A percentile compares a stretch with the other conserved stretches of the same genome.
phyloP scores from a whole-genome alignment of 2,329 filamentous ascomycete species.

The Emmonsia crescens region DNA sequence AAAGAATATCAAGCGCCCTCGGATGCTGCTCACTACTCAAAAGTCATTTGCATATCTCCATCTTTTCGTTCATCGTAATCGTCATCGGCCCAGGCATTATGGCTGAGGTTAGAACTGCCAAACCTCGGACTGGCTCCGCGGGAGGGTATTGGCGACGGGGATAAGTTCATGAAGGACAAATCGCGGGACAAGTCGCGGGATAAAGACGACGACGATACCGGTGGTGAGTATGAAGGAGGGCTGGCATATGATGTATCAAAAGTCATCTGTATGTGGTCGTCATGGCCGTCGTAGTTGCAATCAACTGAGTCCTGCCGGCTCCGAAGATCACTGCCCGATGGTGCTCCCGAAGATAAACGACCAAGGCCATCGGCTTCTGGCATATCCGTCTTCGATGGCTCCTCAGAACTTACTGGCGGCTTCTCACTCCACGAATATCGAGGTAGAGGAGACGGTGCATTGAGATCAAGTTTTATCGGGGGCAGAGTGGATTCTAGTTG shows the following conservation, averaged over 20 bases:
- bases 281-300: conserved; percentile 5
- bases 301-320: neutral
- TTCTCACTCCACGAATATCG: conserved; percentile 4
- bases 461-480: conserved; percentile 68
- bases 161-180: neutral
- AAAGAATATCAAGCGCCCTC: neutral
- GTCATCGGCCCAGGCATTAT: conserved; percentile 60
- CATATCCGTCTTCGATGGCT: neutral
- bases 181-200: neutral
- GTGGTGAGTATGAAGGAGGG: conserved; percentile 1
- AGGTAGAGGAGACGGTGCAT: conserved; percentile 13
- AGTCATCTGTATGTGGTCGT: conserved; percentile 51
- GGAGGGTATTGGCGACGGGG: conserved; percentile 41
- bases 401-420: neutral
- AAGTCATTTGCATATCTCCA: conserved; percentile 70
- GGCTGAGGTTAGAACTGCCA: conserved; percentile 6
- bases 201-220: neutral
- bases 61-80: conserved; percentile 62
- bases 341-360: neutral
- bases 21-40: conserved; percentile 40
- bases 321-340: neutral
- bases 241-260: conserved; percentile 56
- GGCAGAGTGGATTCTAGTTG: conserved; percentile 82
- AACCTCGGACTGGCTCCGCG: conserved; percentile 28
- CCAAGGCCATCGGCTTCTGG: neutral